A percentile compares a stretch with the other conserved stretches of the same genome.
Conservation (phyloP, 2,329 filamentous ascomycete species). For the Aaosphaeria arxii region DNA sequence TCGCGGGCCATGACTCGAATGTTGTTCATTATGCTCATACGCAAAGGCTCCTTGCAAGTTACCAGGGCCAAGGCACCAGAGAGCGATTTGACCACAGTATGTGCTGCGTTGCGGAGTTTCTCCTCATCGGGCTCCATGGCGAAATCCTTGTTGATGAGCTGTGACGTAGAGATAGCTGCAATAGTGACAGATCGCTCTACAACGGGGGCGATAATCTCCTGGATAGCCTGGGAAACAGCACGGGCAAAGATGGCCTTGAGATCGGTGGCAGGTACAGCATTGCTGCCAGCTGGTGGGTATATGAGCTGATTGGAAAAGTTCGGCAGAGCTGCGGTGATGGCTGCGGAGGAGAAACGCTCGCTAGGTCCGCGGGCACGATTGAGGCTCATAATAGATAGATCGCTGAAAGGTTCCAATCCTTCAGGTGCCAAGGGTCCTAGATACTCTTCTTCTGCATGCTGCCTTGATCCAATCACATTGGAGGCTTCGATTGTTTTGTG, state of each 20-base stretch:
- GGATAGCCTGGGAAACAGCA: constrained; percentile 84
- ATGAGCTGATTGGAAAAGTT: constrained; percentile 77
- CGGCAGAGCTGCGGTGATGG: constrained; percentile 76
- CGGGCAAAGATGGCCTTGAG: constrained; percentile 73
- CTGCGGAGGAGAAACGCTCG: constrained; percentile 71
- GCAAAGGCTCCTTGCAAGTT: constrained; percentile 95
- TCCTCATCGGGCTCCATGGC: constrained; percentile 88
- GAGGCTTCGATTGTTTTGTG: constrained; percentile 89
- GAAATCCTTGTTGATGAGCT: constrained; percentile 96
- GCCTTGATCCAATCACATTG: constrained; percentile 77
- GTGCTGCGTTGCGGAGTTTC: constrained; percentile 78
- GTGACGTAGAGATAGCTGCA: constrained; percentile 91
- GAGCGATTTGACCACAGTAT: constrained; percentile 92
- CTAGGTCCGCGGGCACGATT: constrained; percentile 66
- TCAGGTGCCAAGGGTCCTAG: constrained; percentile 58
- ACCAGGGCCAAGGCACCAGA: constrained; percentile 92
- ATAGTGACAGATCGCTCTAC: constrained; percentile 98
- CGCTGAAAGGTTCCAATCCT: constrained; percentile 77
- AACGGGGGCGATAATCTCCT: constrained; percentile 95
- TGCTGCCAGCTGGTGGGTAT: constrained; percentile 68
- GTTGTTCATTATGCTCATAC: constrained; percentile 97
- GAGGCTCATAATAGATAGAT: constrained; percentile 60
- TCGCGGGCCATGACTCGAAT: constrained; percentile 78
- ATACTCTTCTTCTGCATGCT: constrained; percentile 59
- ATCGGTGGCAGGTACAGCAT: constrained; percentile 65